Conservation (phyloP, 139 green algal genomes). For the Eudorina sp. region DNA sequence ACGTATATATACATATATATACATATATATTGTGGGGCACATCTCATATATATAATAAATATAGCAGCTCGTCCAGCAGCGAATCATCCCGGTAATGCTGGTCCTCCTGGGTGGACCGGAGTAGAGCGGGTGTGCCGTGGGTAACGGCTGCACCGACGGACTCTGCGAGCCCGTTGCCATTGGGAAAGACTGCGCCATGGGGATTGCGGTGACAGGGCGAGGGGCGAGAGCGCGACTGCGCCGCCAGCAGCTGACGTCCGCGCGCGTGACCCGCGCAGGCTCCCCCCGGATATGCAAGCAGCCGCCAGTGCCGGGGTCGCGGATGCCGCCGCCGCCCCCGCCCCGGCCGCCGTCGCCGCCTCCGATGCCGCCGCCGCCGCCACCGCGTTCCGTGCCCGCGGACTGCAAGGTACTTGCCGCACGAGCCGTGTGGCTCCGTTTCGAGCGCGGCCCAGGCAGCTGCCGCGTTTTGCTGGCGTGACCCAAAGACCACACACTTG, state of each 20-base stretch:
- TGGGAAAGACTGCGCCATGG: neutral
- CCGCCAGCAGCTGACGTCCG: neutral
- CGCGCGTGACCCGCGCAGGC: neutral
- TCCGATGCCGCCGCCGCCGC: conserved; percentile 26
- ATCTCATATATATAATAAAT: too few relatives aligned
- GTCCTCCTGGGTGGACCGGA: neutral
- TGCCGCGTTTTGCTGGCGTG: too few relatives aligned
- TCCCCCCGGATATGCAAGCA: neutral
- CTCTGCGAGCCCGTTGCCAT: too few relatives aligned
- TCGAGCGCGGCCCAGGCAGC: neutral
- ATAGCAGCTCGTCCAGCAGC: too few relatives aligned
- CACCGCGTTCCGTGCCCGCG: neutral
- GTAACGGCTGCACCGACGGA: neutral
- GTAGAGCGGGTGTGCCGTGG: too few relatives aligned
- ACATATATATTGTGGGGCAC: neutral
- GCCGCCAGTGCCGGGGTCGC: neutral
- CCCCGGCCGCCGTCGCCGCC: conserved; percentile 26
- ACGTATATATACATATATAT: neutral
- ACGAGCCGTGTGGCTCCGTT: neutral
- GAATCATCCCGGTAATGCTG: neutral
- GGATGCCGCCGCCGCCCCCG: conserved; percentile 1
- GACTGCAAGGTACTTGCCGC: conserved; percentile 3
- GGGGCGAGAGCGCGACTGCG: too few relatives aligned
- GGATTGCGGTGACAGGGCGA: neutral
- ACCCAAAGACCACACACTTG: too few relatives aligned